phyloP scores from a whole-genome alignment of 306 rosid species.

The Potentilla sterilis region DNA sequence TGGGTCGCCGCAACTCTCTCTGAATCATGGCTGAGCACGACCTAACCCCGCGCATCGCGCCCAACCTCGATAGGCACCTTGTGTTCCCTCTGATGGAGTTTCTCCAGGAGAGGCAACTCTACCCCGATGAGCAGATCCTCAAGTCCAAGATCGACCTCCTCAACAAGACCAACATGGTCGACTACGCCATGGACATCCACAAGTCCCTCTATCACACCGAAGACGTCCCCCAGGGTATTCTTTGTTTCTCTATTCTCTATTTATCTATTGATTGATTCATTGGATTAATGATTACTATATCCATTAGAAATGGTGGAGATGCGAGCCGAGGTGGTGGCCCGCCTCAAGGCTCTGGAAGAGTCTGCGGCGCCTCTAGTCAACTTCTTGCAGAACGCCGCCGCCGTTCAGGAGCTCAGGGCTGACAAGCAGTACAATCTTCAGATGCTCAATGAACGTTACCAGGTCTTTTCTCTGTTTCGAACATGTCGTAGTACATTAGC shows the following conservation, averaged over 20 bases:
- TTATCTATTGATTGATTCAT: background rate
- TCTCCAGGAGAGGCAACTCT: conserved; percentile 71
- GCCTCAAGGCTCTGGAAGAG: conserved; percentile 62
- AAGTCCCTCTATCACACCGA: conserved; percentile 84
- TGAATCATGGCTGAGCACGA: conserved; percentile 66
- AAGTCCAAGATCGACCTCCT: conserved; percentile 87
- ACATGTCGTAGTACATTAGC: background rate
- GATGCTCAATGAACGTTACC: conserved; percentile 85
- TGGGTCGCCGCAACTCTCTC: background rate
- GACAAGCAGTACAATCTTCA: conserved; percentile 90
- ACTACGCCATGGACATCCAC: conserved; percentile 92
- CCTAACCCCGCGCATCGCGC: conserved; percentile 80
- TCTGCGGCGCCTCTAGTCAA: conserved; percentile 84
- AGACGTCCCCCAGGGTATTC: conserved; percentile 68
- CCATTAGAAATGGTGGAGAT: conserved; percentile 33
- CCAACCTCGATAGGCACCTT: conserved; percentile 75
- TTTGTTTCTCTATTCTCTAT: background rate
- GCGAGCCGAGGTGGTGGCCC: conserved; percentile 52
- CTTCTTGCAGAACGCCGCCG: conserved; percentile 69
- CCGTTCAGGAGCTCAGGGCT: conserved; percentile 81
- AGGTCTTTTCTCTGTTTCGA: conserved; percentile 38
- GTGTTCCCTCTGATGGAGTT: conserved; percentile 88
- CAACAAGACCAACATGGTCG: conserved; percentile 93
- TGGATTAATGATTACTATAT: background rate
- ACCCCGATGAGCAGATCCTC: conserved; percentile 75